phyloP scores from a whole-genome alignment of 2,329 filamentous ascomycete species.

The Fusarium duplospermum region DNA sequence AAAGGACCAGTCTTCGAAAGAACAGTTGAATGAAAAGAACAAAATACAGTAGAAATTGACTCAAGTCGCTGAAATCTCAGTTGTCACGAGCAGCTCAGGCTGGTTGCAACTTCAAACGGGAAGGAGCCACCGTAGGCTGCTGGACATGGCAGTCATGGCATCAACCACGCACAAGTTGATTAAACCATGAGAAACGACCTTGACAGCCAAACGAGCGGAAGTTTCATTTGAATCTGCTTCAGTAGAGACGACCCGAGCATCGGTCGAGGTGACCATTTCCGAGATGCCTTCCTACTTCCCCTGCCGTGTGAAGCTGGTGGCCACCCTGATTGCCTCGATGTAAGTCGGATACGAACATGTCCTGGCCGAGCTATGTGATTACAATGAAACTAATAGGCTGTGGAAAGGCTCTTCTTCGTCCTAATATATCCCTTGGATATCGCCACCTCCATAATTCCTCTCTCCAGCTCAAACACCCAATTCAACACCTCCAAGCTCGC shows the following conservation, averaged over 20 bases:
- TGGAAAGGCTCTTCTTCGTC: background rate
- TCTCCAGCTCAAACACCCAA: background rate
- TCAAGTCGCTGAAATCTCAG: background rate
- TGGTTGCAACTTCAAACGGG: background rate
- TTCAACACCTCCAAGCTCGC: constrained; percentile 60
- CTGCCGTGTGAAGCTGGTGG: background rate
- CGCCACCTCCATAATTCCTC: background rate
- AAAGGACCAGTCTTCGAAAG: too few species aligned
- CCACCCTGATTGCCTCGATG: background rate
- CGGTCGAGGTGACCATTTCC: background rate
- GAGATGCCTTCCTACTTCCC: background rate
- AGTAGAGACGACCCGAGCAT: background rate
- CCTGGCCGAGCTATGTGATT: too few species aligned
- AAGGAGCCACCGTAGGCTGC: background rate
- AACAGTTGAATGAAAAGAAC: too few species aligned
- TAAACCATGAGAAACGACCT: background rate
- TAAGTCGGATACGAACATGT: background rate
- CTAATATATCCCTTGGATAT: background rate
- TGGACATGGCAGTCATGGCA: background rate
- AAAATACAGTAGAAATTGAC: background rate
- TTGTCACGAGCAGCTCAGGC: too few species aligned
- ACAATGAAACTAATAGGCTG: background rate
- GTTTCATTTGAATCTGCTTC: background rate
- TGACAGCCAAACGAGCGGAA: background rate
- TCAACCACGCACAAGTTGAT: background rate